A percentile compares a stretch with the other conserved stretches of the same genome.
Evolutionary conservation across 352 stramenopile genomes (phyloP).

Genomic region (Globisporangium viniferum): DNA sequence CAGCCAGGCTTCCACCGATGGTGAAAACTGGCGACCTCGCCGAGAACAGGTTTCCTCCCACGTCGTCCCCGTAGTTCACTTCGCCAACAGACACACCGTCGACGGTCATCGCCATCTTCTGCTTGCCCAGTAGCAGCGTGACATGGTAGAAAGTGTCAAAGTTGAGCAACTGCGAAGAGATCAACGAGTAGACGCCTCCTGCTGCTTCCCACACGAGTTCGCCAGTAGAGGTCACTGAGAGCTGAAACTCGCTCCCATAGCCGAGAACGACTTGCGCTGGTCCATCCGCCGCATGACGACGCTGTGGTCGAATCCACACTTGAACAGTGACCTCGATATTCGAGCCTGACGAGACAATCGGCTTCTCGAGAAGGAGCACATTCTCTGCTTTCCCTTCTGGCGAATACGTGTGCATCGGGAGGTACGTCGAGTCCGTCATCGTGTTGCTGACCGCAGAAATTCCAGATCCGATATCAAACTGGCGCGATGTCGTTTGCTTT

Average conservation of each 20-base stretch:
- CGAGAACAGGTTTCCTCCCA: conserved; percentile 25
- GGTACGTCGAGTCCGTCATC: conserved; percentile 54
- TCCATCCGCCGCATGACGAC: conserved; percentile 5
- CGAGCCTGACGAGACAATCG: conserved; percentile 45
- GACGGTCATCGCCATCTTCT: conserved; percentile 40
- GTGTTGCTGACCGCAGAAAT: conserved; percentile 32
- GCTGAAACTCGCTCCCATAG: conserved; percentile 58
- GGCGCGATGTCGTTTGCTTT: conserved; percentile 26
- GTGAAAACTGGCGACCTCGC: conserved; percentile 33
- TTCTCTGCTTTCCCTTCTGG: conserved; percentile 39
- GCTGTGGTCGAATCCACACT: conserved; percentile 56
- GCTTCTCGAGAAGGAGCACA: conserved; percentile 63
- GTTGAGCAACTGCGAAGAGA: conserved; percentile 32
- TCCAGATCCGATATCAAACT: conserved; percentile 38
- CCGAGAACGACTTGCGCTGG: conserved; percentile 50
- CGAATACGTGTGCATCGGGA: conserved; percentile 58
- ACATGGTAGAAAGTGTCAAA: conserved; percentile 64
- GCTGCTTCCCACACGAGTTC: conserved; percentile 55
- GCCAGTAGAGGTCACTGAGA: conserved; percentile 35
- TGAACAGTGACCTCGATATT: conserved; percentile 64
- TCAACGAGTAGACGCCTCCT: conserved; percentile 33
- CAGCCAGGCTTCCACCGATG: conserved; percentile 49
- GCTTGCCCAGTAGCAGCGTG: conserved; percentile 43
- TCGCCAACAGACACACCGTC: conserved; percentile 41
- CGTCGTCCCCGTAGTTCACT: conserved; percentile 19